phyloP scores from a whole-genome alignment of 2,329 filamentous ascomycete genomes.

The Sporothrix brasiliensis region DNA sequence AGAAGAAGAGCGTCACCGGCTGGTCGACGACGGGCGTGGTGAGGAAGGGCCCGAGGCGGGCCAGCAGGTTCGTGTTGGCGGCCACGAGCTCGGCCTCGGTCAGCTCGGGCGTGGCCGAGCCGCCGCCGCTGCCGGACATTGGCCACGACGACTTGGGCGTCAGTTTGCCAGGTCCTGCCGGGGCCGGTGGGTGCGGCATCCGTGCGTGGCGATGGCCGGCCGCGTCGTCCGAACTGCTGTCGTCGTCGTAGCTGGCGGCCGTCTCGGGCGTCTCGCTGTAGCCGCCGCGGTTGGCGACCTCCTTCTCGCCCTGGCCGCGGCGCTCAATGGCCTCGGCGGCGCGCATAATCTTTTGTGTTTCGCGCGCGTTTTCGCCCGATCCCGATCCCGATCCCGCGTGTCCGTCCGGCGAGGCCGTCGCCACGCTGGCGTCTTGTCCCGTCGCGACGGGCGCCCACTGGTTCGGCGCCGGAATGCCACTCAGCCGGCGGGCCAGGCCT shows the following conservation, averaged over 20 bases:
- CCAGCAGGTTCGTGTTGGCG: constrained; percentile 87
- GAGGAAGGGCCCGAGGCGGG: constrained; percentile 84
- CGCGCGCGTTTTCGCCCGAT: constrained; percentile 51
- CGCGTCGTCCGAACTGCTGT: constrained; percentile 49
- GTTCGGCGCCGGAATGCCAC: constrained; percentile 75
- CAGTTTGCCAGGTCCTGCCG: constrained; percentile 22
- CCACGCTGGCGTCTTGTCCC: constrained; percentile 41
- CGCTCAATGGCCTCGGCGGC: constrained; percentile 78
- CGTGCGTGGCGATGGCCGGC: constrained; percentile 3
- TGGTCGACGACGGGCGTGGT: constrained; percentile 76
- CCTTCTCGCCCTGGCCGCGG: constrained; percentile 70
- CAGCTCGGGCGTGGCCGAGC: constrained; percentile 55
- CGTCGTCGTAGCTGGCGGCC: constrained; percentile 43
- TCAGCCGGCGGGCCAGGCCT: constrained; percentile 82
- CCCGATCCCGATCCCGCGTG: constrained; percentile 35
- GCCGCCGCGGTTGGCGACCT: constrained; percentile 68
- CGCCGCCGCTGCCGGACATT: constrained; percentile 37
- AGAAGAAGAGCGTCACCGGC: constrained; percentile 92
- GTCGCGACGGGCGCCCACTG: constrained; percentile 44
- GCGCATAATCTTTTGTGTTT: constrained; percentile 67
- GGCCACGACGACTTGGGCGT: constrained; percentile 42
- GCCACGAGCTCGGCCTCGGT: constrained; percentile 72
- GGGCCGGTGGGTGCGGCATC: background rate
- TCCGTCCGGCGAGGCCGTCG: constrained; percentile 29
- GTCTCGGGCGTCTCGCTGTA: constrained; percentile 68